These are phyloP conservation scores for Didymella keratinophila DNA, from an alignment of 2,329 filamentous ascomycete genomes.

Conservation along the genomic window DNA sequence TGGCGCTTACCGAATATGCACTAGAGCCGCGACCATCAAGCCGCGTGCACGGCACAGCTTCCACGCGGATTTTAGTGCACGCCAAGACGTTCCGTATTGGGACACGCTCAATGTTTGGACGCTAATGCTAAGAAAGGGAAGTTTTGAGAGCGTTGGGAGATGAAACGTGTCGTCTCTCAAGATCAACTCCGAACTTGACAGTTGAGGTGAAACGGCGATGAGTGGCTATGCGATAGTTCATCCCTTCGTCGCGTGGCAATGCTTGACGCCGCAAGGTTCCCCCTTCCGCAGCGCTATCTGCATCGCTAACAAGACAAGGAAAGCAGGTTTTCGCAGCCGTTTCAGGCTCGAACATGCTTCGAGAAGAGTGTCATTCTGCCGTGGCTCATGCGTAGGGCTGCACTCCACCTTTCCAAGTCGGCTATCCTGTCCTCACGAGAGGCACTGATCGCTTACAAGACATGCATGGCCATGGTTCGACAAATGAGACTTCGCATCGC, in stretches of 20 bases:
- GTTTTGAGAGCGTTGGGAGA: constrained; percentile 21
- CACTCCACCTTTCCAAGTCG: constrained; percentile 11
- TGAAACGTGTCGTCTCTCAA: constrained; percentile 22
- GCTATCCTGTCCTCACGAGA: constrained; percentile 16
- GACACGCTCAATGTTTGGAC: constrained; percentile 17
- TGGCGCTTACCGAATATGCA: constrained; percentile 17
- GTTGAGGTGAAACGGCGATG: constrained; percentile 22
- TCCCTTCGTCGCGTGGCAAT: constrained; percentile 21
- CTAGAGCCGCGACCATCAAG: constrained; percentile 19
- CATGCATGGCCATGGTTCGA: constrained; percentile 8
- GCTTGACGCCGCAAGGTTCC: constrained; percentile 15
- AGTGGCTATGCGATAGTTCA: constrained; percentile 10
- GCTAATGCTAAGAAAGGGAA: constrained; percentile 20
- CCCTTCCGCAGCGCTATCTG: constrained; percentile 17
- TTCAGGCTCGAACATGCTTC: constrained; percentile 26
- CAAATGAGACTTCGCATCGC: constrained; percentile 11
- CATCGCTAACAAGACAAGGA: constrained; percentile 16
- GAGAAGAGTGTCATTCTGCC: constrained; percentile 21
- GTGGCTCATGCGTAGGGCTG: constrained; percentile 17
- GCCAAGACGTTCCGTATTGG: constrained; percentile 16
- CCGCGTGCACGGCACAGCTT: constrained; percentile 34
- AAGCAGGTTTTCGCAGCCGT: constrained; percentile 14
- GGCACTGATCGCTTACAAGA: constrained; percentile 12
- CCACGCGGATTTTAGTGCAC: constrained; percentile 28
- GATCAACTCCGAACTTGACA: constrained; percentile 21